Evolutionary conservation across 192 early-diverging fungal species (phyloP).

Genomic region (Backusella circina): DNA sequence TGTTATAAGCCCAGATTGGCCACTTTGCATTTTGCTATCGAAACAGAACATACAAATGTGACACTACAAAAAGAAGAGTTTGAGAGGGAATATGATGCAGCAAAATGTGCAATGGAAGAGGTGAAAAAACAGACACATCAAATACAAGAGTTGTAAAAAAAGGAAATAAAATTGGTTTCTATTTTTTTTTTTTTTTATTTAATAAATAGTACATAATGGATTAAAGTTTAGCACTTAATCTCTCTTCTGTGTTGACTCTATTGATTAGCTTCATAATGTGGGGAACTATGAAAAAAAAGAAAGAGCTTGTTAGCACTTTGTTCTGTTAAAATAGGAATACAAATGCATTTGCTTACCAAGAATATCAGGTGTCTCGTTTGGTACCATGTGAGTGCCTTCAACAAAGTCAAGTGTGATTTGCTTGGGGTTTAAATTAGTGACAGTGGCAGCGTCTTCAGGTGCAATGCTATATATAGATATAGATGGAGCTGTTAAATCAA

Average conservation of each 20-base stretch:
- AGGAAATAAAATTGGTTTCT: not conserved
- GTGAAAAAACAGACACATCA: not conserved
- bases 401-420: slow-evolving; percentile 19
- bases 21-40: not conserved
- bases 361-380: slow-evolving; percentile 37
- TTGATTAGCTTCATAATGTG: slow-evolving; percentile 6
- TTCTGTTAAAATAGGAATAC: not conserved
- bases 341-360: slow-evolving; percentile 24
- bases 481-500: not conserved
- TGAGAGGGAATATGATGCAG: not conserved
- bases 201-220: not conserved
- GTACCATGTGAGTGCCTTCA: slow-evolving; percentile 37
- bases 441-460: slow-evolving; percentile 19
- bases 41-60: not conserved
- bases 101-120: not conserved
- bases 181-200: not conserved
- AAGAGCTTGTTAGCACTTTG: not conserved
- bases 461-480: not conserved
- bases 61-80: not conserved
- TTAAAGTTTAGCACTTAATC: slow-evolving; percentile 8
- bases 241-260: not conserved
- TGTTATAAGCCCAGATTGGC: not conserved
- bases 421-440: slow-evolving; percentile 9
- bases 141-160: slow-evolving; percentile 6
- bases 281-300: not conserved